Evolutionary conservation across 148 eudicot genomes (phyloP).

Genomic region (Rhododendron henanense): DNA sequence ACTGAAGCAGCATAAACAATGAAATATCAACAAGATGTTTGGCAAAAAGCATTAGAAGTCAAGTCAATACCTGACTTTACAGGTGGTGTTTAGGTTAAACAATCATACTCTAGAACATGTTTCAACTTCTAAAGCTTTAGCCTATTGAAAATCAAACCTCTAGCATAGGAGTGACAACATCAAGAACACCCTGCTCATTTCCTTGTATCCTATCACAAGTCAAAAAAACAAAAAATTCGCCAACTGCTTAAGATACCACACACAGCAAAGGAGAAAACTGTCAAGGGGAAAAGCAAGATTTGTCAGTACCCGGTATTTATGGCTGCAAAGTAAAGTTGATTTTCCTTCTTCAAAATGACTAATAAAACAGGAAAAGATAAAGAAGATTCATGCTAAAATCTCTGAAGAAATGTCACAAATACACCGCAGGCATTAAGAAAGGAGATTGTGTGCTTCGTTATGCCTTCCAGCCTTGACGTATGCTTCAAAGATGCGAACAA

Average conservation of each 20-base stretch:
- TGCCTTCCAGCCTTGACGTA: conserved; percentile 29
- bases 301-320: background rate
- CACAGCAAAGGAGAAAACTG: no score
- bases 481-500: conserved; percentile 52
- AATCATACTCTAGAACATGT: background rate
- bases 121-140: background rate
- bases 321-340: background rate
- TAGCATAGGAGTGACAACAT: background rate
- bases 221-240: background rate
- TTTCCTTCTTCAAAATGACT: conserved; percentile 1
- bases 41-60: no score
- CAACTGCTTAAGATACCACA: background rate
- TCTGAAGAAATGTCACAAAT: conserved; percentile 14
- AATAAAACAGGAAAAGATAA: background rate
- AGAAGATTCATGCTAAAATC: background rate
- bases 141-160: background rate
- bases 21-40: no score
- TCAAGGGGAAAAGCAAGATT: background rate
- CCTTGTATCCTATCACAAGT: background rate
- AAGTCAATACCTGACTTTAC: background rate
- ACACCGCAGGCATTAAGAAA: conserved; percentile 51
- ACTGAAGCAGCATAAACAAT: no score
- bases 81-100: background rate
- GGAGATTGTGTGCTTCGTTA: conserved; percentile 54
- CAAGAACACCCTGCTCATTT: background rate